These are phyloP conservation scores for Knoxia roxburghii DNA, from an alignment of 257 asterid species.

Conservation along the genomic window DNA sequence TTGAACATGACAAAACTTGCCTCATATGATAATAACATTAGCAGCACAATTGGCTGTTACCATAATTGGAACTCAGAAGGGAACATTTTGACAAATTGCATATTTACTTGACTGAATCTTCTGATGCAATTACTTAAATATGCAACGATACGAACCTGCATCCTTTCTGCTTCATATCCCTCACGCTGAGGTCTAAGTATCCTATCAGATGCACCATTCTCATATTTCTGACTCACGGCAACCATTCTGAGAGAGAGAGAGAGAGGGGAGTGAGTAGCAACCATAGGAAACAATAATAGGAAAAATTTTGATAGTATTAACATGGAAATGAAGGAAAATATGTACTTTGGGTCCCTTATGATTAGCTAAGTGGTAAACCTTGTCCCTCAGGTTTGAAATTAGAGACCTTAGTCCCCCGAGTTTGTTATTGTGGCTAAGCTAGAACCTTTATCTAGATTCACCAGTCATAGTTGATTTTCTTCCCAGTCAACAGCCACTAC, in stretches of 20 bases:
- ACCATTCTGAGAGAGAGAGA: slow-evolving; percentile 29
- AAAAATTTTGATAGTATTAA: neutral
- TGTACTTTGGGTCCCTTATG: neutral
- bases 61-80: neutral
- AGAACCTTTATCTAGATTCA: neutral
- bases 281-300: slow-evolving; percentile 4
- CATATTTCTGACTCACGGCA: slow-evolving; percentile 57
- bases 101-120: neutral
- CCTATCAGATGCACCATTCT: slow-evolving; percentile 56
- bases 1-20: neutral
- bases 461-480: neutral
- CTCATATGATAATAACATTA: neutral
- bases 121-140: neutral
- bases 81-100: neutral
- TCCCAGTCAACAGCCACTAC: neutral
- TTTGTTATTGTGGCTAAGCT: neutral
- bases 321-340: neutral
- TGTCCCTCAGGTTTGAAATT: neutral
- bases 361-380: neutral
- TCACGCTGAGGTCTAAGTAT: slow-evolving; percentile 55
- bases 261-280: neutral
- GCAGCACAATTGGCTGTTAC: neutral
- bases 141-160: slow-evolving; percentile 56
- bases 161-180: slow-evolving; percentile 45
- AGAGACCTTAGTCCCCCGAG: neutral